A percentile compares a stretch with the other conserved stretches of the same genome.
phyloP scores from a whole-genome alignment of 225 moss, liverwort and hornwort species.

The Pleurozium schreberi region DNA sequence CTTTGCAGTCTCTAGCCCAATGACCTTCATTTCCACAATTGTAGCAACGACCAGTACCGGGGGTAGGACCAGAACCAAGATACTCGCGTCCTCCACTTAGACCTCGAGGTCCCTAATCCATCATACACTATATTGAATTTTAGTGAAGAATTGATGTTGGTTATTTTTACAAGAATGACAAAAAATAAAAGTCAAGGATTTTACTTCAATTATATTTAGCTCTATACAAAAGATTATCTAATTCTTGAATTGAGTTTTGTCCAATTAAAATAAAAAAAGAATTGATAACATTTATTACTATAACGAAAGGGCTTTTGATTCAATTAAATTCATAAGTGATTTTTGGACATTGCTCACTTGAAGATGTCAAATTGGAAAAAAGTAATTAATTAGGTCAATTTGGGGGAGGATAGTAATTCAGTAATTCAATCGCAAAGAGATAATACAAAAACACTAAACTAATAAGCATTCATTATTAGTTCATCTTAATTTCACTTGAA shows the following conservation, averaged over 20 bases:
- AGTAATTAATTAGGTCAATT: background rate
- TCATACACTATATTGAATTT: background rate
- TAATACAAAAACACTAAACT: too few relatives aligned
- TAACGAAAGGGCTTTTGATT: too few relatives aligned
- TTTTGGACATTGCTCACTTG: background rate
- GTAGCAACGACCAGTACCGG: constrained; percentile 76
- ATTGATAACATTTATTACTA: background rate
- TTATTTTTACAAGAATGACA: too few relatives aligned
- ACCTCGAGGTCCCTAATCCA: constrained; percentile 69
- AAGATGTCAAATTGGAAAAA: background rate
- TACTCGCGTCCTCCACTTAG: constrained; percentile 65
- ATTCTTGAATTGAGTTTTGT: too few relatives aligned
- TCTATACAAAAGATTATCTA: background rate
- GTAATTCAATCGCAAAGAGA: too few relatives aligned
- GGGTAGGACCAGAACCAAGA: constrained; percentile 65
- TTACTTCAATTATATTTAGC: background rate
- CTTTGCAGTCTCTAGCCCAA: constrained; percentile 93
- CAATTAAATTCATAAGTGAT: background rate
- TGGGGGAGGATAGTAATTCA: too few relatives aligned
- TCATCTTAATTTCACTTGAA: background rate
- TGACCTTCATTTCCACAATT: constrained; percentile 98
- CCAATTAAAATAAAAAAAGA: background rate
- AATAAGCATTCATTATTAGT: too few relatives aligned
- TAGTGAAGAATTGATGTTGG: background rate
- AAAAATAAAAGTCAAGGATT: background rate